These are phyloP conservation scores for Fusarium ambrosium DNA, from an alignment of 2,329 filamentous ascomycete genomes.

Conservation along the genomic window DNA sequence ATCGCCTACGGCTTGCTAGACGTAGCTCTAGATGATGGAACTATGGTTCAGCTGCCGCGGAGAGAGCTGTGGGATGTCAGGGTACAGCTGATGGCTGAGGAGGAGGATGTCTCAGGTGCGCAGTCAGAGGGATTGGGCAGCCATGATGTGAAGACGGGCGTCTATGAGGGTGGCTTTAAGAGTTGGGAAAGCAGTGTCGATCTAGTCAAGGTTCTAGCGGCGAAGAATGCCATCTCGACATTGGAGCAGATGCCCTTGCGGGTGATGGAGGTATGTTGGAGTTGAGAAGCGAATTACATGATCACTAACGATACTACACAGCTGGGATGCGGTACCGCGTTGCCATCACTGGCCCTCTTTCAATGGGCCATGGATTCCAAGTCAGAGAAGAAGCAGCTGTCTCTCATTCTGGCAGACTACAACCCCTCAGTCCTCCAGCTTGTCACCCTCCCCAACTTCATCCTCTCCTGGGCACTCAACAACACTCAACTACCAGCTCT, in stretches of 20 bases:
- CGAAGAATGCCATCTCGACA: conserved; percentile 54
- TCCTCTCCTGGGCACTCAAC: conserved; percentile 76
- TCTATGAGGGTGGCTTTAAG: conserved; percentile 91
- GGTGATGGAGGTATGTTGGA: conserved; percentile 67
- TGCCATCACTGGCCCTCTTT: conserved; percentile 80
- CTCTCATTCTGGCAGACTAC: conserved; percentile 82
- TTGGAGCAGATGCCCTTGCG: conserved; percentile 54
- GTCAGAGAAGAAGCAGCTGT: conserved; percentile 54
- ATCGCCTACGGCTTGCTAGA: conserved; percentile 76
- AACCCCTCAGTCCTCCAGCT: conserved; percentile 83
- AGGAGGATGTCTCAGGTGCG: conserved; percentile 59
- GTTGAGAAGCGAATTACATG: neutral
- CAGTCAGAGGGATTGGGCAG: conserved; percentile 67
- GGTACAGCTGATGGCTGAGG: conserved; percentile 84
- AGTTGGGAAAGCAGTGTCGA: conserved; percentile 91
- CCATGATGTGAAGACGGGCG: conserved; percentile 82
- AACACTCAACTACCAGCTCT: conserved; percentile 55
- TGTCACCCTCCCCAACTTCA: conserved; percentile 83
- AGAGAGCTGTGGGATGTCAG: conserved; percentile 86
- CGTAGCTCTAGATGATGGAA: conserved; percentile 69
- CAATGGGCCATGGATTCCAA: conserved; percentile 63
- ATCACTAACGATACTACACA: conserved; percentile 51
- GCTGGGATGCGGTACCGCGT: conserved; percentile 83
- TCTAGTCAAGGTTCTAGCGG: conserved; percentile 76
- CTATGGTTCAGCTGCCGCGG: conserved; percentile 71